A percentile compares a stretch with the other conserved stretches of the same genome.
Conservation (phyloP, 768 basidiomycete genomes). For the Coprinellus micaceus region DNA sequence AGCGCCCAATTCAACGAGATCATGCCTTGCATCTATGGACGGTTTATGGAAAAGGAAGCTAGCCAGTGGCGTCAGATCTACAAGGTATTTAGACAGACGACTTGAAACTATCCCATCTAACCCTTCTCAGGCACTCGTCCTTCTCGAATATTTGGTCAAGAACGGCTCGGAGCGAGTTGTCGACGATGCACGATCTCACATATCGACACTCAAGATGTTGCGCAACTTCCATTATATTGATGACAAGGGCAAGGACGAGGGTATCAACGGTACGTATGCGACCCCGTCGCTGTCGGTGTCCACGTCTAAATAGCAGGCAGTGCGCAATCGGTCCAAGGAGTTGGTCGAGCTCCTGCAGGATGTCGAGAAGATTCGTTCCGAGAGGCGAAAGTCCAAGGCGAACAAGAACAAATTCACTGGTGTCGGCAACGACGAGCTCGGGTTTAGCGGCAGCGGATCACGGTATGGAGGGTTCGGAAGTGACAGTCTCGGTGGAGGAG, state of each 20-base stretch:
- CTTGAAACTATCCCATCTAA: too few species aligned
- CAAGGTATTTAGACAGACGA: slow-evolving; percentile 53
- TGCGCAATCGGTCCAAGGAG: slow-evolving; percentile 91
- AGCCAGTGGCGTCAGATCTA: slow-evolving; percentile 98
- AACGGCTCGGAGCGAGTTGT: slow-evolving; percentile 97
- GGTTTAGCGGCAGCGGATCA: slow-evolving; percentile 44
- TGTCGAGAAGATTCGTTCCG: slow-evolving; percentile 83
- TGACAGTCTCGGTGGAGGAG: slow-evolving; percentile 30
- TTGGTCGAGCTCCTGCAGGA: slow-evolving; percentile 89
- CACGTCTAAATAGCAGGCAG: slow-evolving; percentile 36
- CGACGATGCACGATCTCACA: slow-evolving; percentile 92
- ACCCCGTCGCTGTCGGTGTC: not conserved
- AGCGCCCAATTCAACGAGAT: slow-evolving; percentile 99
- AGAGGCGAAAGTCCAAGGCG: slow-evolving; percentile 87
- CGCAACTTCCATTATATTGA: slow-evolving; percentile 98
- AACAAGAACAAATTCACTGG: slow-evolving; percentile 91
- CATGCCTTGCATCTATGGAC: slow-evolving; percentile 93
- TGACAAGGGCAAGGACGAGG: slow-evolving; percentile 98
- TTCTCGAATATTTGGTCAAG: slow-evolving; percentile 94
- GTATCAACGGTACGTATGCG: slow-evolving; percentile 78
- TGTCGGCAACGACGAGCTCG: slow-evolving; percentile 74
- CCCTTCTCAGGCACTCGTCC: slow-evolving; percentile 68
- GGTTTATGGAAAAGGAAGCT: slow-evolving; percentile 98
- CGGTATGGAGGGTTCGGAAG: slow-evolving; percentile 47
- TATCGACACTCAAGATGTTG: slow-evolving; percentile 96